Conservation (phyloP, 2,329 filamentous ascomycete species). For the Ophiostoma australiae region DNA sequence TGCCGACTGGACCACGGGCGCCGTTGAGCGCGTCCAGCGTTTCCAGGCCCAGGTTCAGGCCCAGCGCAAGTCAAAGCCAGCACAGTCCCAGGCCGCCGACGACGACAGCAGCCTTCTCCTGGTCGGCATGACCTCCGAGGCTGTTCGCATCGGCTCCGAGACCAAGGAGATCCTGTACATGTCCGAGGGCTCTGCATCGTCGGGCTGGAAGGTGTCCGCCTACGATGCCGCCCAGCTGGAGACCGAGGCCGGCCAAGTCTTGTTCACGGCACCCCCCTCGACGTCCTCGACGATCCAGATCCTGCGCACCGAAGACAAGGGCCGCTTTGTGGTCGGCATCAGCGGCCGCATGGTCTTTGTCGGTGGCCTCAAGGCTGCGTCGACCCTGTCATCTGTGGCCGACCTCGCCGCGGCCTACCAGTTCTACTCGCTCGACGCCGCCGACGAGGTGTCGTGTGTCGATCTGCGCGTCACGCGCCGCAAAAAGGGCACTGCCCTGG, state of each 20-base stretch:
- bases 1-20: slow-evolving; percentile 53
- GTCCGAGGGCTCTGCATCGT: slow-evolving; percentile 42
- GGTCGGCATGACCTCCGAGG: slow-evolving; percentile 43
- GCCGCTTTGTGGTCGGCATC: slow-evolving; percentile 54
- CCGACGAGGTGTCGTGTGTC: slow-evolving; percentile 62
- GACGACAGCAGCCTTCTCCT: slow-evolving; percentile 32
- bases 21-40: slow-evolving; percentile 38
- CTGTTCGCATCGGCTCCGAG: slow-evolving; percentile 36
- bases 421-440: slow-evolving; percentile 54
- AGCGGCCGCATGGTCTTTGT: slow-evolving; percentile 54
- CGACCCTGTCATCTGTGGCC: slow-evolving; percentile 36
- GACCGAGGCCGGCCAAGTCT: slow-evolving; percentile 17
- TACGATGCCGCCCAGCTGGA: slow-evolving; percentile 35
- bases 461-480: slow-evolving; percentile 51
- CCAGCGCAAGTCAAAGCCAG: neutral
- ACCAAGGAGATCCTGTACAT: slow-evolving; percentile 45
- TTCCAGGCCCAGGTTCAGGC: slow-evolving; percentile 27
- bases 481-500: slow-evolving; percentile 35
- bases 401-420: slow-evolving; percentile 47
- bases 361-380: slow-evolving; percentile 44
- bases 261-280: slow-evolving; percentile 23
- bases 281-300: slow-evolving; percentile 31
- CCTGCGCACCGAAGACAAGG: slow-evolving; percentile 48
- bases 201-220: slow-evolving; percentile 42
- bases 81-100: slow-evolving; percentile 29